A percentile compares a stretch with the other conserved stretches of the same genome.
Evolutionary conservation across 331 rosid genomes (phyloP).

Genomic region (Phaseolus coccineus): DNA sequence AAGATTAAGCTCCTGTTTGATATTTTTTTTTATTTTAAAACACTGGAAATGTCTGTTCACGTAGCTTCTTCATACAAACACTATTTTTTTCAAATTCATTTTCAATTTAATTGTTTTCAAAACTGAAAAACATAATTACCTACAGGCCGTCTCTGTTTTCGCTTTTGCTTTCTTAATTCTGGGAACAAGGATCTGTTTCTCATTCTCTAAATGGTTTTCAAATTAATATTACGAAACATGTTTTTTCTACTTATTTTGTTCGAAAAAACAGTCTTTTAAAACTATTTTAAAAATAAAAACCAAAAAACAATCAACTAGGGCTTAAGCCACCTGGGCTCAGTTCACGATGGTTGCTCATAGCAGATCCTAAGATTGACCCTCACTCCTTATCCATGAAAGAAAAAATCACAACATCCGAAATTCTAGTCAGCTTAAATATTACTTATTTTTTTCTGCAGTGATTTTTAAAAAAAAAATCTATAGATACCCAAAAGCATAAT

Average conservation of each 20-base stretch:
- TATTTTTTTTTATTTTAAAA: background rate
- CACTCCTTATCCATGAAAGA: slow-evolving; percentile 9
- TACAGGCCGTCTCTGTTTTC: background rate
- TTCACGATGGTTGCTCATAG: slow-evolving; percentile 31
- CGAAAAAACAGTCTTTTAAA: background rate
- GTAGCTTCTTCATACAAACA: background rate
- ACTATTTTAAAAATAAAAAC: background rate
- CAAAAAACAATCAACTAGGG: background rate
- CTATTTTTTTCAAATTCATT: background rate
- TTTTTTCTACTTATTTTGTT: background rate
- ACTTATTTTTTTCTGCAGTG: background rate
- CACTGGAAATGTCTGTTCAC: background rate
- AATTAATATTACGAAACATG: background rate
- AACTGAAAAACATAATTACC: background rate
- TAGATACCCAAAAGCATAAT: background rate
- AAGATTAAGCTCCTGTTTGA: slow-evolving; percentile 12
- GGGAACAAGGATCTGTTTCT: background rate
- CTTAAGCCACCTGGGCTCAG: background rate
- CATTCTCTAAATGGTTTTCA: background rate
- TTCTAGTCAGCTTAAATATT: slow-evolving; percentile 6
- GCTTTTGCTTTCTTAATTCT: background rate
- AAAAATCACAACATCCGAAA: slow-evolving; percentile 4
- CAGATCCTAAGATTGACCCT: slow-evolving; percentile 15
- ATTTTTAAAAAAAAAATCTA: slow-evolving; percentile 15
- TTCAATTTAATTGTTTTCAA: background rate